phyloP scores from a whole-genome alignment of 2,329 filamentous ascomycete genomes.

The Torrubiella hemipterigena region DNA sequence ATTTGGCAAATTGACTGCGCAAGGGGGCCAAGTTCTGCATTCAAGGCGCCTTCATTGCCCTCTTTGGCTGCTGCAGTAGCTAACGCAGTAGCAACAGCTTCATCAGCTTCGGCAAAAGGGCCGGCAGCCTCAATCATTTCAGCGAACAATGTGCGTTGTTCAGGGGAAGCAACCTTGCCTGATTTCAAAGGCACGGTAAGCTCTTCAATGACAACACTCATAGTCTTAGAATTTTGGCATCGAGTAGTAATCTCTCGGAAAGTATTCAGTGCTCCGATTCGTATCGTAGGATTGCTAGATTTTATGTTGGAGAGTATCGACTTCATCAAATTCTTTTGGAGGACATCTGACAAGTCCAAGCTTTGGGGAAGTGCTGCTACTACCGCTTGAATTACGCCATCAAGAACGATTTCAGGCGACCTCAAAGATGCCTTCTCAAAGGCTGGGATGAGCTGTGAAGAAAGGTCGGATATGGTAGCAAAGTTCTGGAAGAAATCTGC shows the following conservation, averaged over 20 bases:
- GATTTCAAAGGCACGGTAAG: constrained; percentile 68
- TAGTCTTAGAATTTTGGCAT: constrained; percentile 41
- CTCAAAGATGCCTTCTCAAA: constrained; percentile 83
- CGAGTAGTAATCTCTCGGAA: constrained; percentile 59
- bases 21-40: constrained; percentile 63
- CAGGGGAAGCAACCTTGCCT: constrained; percentile 71
- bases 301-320: constrained; percentile 83
- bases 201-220: constrained; percentile 65
- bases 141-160: constrained; percentile 73
- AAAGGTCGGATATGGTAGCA: constrained; percentile 60
- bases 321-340: constrained; percentile 66
- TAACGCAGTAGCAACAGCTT: constrained; percentile 55
- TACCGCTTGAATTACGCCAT: constrained; percentile 64
- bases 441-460: constrained; percentile 63
- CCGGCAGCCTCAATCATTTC: constrained; percentile 63
- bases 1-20: constrained; percentile 51
- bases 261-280: constrained; percentile 61
- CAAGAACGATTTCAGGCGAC: constrained; percentile 79
- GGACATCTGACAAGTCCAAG: constrained; percentile 66
- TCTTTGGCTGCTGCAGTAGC: constrained; percentile 66
- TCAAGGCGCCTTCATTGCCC: constrained; percentile 72
- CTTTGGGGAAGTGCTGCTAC: constrained; percentile 54
- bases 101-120: constrained; percentile 47
- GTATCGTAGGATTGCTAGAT: constrained; percentile 71
- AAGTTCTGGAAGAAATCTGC: constrained; percentile 75